Base-by-base conservation (phyloP, 2,329 filamentous ascomycete genomes). In the Fusarium oligoseptatum region DNA sequence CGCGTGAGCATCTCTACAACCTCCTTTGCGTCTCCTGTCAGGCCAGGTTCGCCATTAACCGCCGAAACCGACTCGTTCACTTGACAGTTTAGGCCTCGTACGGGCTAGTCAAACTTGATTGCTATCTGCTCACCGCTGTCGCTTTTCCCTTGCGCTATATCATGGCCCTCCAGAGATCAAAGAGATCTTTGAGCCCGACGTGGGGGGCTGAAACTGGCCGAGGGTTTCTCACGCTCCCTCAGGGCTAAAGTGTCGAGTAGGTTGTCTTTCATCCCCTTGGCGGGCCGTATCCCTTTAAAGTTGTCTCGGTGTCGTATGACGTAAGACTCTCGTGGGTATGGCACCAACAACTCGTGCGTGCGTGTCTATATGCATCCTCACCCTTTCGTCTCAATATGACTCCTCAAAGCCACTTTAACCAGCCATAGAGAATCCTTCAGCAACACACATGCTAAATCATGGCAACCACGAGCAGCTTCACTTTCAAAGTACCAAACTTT, bases 1-100 rank as follows among this genome's bases (percentile, higher is more conserved):
- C 72, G 22, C 72, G 72, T 75, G 72, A 75, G 72, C 72, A 64
- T 58, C 62, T 64, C 34, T 12, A 43, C 48, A 75, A 72, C 72
- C 72, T 74, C 71, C 58, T 52, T 68, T 67, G 55, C 48, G 52
- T 66, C 43, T 58, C 57, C 45, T 66, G 57, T 75, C 68, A 75
- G 52, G 58, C 62, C 68, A 57, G 48, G 43, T 64, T 36, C 29
- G 55, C 62, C n/a, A 52, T 63, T 75, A 67, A 67, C 68, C 50
- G 65, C 72, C 56, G 20, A 75, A 69, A 45, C 50, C 24, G 36
- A 37, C 22, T 34, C 50, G 32, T 60, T 15, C 61, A 22, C 45
- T 37, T 58, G 48, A 29, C 37, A n/a, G 17, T 15, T 22, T 34
- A 22, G 48, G 36, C 12, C 41, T 58, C 34, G 12, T 56, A n/a